Percentiles rank a stretch among this genome's conserved stretches.
Evolutionary conservation across 1,284 basidiomycete genomes (phyloP).

Genomic region (Pyrrhoderma noxium): DNA sequence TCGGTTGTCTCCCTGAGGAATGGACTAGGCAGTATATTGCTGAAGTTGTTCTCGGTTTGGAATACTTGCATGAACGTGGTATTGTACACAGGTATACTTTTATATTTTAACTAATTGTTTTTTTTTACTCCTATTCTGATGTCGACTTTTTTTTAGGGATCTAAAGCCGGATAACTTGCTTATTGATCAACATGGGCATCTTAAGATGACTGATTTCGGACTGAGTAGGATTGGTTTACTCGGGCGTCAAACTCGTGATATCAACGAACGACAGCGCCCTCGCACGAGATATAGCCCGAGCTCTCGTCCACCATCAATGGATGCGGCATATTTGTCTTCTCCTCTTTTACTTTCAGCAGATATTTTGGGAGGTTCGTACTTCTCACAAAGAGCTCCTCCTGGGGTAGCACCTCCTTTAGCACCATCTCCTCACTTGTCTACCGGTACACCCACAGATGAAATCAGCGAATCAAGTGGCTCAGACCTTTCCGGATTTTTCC

Average conservation of each 20-base stretch:
- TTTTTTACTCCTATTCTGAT: conserved; percentile 1
- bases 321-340: conserved; percentile 72
- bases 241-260: conserved; percentile 88
- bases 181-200: conserved; percentile 92
- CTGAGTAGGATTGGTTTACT: conserved; percentile 94
- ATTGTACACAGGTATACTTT: conserved; percentile 91
- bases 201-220: conserved; percentile 98
- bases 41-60: conserved; percentile 90
- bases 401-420: conserved; percentile 48
- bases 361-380: conserved; percentile 69
- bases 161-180: conserved; percentile 97
- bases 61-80: conserved; percentile 90
- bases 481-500: conserved; percentile 56
- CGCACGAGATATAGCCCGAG: conserved; percentile 57
- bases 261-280: conserved; percentile 45
- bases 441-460: conserved; percentile 55
- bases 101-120: background rate
- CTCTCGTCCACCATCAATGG: conserved; percentile 74
- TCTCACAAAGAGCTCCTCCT: conserved; percentile 49
- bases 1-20: conserved; percentile 91
- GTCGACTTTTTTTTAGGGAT: conserved; percentile 62
- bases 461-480: conserved; percentile 81
- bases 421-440: conserved; percentile 54
- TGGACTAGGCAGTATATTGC: conserved; percentile 97
- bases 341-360: conserved; percentile 56